phyloP scores from a whole-genome alignment of 306 rosid species.

The Lathyrus tuberosus region DNA sequence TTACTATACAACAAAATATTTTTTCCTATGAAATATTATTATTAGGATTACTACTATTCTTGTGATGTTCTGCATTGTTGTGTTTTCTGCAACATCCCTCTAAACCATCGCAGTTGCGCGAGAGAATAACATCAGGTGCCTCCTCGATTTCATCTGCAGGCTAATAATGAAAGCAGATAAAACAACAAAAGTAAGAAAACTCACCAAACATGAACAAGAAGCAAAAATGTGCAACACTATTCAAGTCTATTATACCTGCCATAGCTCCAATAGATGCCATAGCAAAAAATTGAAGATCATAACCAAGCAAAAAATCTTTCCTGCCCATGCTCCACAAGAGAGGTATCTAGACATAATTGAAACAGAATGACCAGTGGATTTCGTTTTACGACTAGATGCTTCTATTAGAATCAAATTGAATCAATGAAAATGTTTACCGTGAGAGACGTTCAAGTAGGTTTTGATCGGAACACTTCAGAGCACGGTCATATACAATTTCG shows the following conservation, averaged over 20 bases:
- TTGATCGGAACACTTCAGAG: conserved; percentile 71
- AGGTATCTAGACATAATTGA: conserved; percentile 68
- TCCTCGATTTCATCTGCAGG: conserved; percentile 70
- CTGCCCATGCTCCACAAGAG: conserved; percentile 88
- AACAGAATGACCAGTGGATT: conserved; percentile 25
- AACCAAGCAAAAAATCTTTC: conserved; percentile 84
- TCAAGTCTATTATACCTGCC: conserved; percentile 58
- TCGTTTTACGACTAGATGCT: conserved; percentile 24
- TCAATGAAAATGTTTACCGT: conserved; percentile 50
- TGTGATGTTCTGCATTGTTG: conserved; percentile 10
- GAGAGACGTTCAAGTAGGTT: conserved; percentile 69
- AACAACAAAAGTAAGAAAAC: not conserved
- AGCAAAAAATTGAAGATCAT: conserved; percentile 74
- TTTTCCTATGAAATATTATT: conserved; percentile 3
- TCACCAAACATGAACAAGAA: not conserved
- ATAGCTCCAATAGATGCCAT: conserved; percentile 72
- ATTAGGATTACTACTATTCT: not conserved
- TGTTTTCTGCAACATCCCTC: conserved; percentile 32
- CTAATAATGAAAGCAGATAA: conserved; percentile 41
- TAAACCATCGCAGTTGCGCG: conserved; percentile 42
- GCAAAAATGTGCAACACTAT: not conserved
- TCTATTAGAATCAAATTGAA: conserved; percentile 19
- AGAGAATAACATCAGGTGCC: conserved; percentile 57
- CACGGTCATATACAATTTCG: conserved; percentile 81
- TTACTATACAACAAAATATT: not conserved